Percentiles rank a stretch among this genome's conserved stretches.
These are phyloP conservation scores for Rhodamnia rubescens DNA, from an alignment of 345 rosid species.

Conservation along the genomic window DNA sequence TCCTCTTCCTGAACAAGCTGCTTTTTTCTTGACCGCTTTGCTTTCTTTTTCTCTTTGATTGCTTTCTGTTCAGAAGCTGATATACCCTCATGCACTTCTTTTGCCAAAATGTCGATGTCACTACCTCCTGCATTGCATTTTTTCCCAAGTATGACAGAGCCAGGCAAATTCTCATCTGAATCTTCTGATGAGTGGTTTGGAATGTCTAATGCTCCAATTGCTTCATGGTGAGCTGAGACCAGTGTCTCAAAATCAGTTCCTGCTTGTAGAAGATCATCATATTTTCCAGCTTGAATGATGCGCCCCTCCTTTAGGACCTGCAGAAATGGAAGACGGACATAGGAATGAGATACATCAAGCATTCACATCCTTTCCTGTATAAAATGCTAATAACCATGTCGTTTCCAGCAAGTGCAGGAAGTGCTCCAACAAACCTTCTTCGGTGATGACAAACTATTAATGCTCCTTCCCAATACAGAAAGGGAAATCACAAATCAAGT, in stretches of 20 bases:
- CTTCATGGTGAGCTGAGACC: constrained; percentile 97
- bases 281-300: constrained; percentile 92
- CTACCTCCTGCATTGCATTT: constrained; percentile 46
- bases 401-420: neutral
- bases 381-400: neutral
- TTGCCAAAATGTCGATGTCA: constrained; percentile 57
- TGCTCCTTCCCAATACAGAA: neutral
- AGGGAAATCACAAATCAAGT: neutral
- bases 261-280: constrained; percentile 92
- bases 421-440: neutral
- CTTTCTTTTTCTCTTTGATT: constrained; percentile 80
- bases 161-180: constrained; percentile 58
- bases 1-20: constrained; percentile 99
- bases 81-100: constrained; percentile 81
- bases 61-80: constrained; percentile 70
- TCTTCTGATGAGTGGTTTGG: constrained; percentile 81
- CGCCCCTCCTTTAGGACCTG: constrained; percentile 96
- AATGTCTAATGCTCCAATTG: constrained; percentile 96
- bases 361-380: neutral
- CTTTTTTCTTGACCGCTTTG: constrained; percentile 75
- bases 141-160: constrained; percentile 23
- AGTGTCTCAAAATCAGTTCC: constrained; percentile 91
- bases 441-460: neutral
- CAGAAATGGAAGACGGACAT: neutral
- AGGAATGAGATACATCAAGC: neutral